Evolutionary conservation across 768 basidiomycete genomes (phyloP), one percentile per base, ranked within the genome.

Genomic region (Pluteus cervinus): DNA sequence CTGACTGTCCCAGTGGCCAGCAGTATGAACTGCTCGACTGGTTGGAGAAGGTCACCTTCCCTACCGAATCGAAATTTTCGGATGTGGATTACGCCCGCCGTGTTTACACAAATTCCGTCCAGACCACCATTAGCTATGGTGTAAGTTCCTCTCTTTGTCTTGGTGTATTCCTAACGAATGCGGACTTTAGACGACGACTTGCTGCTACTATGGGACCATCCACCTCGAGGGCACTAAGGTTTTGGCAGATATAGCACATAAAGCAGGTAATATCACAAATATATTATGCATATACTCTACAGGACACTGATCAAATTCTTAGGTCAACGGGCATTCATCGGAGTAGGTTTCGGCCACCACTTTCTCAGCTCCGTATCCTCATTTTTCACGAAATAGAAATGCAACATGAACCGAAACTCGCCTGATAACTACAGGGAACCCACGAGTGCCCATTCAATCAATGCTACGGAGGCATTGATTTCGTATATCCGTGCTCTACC

Each of bases 11-110:
- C 42, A 86, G 86, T 8, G 93, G 92, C 6, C 81, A 86, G 42
- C 75, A 92, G 47, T 80, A 84, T 49, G 76, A 94, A 52, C 79
- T 98, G 4, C 69, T 97, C 9, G 86, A 89, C 43, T 98, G 94
- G 94, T 73, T 94, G 17, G 53, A 74, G 16, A 64, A 82, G 16
- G 68, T 88, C 40, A 96, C 92, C 3, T 98, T 94, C 57, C 94
- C 94, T 0, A 76, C 76, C 53, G 94, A 98, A 55, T 68, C 76
- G 17, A 79, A 73, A 41, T 97, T 91, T 54, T 47, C 61, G 8
- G 79, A 94, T 48, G 41, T 69, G 3, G 59, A 65, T 2, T 91
- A 89, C 57, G 92, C 94, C 2, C 57, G 63, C 24, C 67, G 60
- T 29, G 66, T 77, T 0, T 98, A 97, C 50, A 55, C 69, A 11